Percentiles rank a stretch among this genome's conserved stretches.
These are phyloP conservation scores for Rosa hybrid DNA, from an alignment of 331 rosid species.

Conservation along the genomic window DNA sequence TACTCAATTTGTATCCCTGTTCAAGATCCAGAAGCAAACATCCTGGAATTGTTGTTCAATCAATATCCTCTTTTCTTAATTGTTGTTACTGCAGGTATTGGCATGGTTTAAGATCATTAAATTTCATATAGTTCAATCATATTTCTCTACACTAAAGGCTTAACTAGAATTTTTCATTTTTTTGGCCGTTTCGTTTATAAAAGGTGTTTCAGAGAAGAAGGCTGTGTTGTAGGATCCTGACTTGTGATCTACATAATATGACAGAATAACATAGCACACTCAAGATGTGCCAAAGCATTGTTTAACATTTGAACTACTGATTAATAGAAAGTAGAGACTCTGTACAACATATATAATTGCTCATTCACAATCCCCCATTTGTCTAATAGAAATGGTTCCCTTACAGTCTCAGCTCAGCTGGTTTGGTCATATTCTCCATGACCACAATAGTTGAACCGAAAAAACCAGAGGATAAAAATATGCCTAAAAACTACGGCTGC, in stretches of 20 bases:
- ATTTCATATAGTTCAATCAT: neutral
- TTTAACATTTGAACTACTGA: neutral
- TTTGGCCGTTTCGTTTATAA: too few species aligned
- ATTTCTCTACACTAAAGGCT: neutral
- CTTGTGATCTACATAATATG: neutral
- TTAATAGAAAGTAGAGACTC: neutral
- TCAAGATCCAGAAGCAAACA: neutral
- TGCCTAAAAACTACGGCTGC: slow-evolving; percentile 9
- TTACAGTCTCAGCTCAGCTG: slow-evolving; percentile 5
- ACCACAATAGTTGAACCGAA: slow-evolving; percentile 15
- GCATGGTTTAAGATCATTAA: neutral
- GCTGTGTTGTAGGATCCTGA: neutral
- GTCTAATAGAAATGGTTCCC: slow-evolving; percentile 3
- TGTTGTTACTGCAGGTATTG: neutral
- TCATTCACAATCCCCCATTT: neutral
- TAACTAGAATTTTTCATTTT: neutral
- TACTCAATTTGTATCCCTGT: neutral
- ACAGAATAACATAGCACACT: neutral
- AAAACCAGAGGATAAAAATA: neutral
- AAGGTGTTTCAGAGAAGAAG: neutral
- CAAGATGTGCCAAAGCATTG: neutral
- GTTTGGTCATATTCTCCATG: slow-evolving; percentile 19
- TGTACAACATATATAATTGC: neutral
- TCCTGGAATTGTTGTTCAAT: neutral
- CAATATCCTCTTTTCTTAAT: neutral